Conservation (phyloP, 116 monocot species). For the Dioscorea cayenensis region DNA sequence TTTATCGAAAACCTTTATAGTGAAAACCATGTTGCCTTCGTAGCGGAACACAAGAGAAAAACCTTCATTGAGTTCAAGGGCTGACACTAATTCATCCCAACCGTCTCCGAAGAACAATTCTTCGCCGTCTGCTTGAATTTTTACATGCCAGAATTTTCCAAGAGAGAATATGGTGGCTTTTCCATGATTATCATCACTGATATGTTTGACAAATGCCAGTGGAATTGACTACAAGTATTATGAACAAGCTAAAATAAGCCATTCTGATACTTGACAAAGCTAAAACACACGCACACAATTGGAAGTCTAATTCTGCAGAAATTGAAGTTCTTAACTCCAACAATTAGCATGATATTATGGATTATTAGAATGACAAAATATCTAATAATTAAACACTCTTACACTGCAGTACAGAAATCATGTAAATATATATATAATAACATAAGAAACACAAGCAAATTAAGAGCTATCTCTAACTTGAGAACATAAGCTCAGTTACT, state of each 20-base stretch:
- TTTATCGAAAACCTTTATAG: not conserved
- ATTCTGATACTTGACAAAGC: not conserved
- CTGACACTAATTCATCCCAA: not conserved
- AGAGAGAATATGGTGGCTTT: not conserved
- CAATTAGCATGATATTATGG: too few species aligned
- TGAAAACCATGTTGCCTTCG: not conserved
- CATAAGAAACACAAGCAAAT: too few species aligned
- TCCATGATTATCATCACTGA: not conserved
- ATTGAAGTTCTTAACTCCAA: too few species aligned
- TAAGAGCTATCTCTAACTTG: too few species aligned
- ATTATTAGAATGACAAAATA: too few species aligned
- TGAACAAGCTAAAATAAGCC: not conserved
- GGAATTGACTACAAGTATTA: not conserved
- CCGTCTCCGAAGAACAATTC: not conserved
- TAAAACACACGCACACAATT: too few species aligned
- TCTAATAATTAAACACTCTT: too few species aligned
- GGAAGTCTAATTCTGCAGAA: too few species aligned
- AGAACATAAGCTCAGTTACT: too few species aligned
- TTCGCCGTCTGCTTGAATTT: not conserved
- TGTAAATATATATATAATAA: too few species aligned
- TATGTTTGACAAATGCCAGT: not conserved
- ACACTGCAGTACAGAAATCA: too few species aligned
- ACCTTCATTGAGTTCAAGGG: not conserved
- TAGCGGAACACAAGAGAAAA: not conserved
- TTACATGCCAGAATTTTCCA: conserved; percentile 1